Conservation (phyloP, 139 green algal genomes). For the Chlamydomonas asymmetrica region DNA sequence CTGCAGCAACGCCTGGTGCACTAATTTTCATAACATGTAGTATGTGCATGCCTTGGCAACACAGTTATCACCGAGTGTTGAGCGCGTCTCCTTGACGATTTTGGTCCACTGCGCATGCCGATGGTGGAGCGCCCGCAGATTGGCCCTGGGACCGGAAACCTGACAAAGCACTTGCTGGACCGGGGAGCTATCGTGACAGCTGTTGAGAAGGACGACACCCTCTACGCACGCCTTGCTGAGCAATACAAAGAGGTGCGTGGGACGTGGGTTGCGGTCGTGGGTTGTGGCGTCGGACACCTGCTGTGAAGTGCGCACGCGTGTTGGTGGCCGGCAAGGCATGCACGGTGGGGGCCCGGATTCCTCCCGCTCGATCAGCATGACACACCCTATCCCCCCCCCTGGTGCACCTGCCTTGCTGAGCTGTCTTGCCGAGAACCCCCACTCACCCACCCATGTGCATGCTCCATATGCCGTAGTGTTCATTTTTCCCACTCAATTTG, state of each 20-base stretch:
- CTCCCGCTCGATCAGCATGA: not conserved
- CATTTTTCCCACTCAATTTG: no score
- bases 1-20: no score
- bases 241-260: slow-evolving; percentile 39
- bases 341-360: not conserved
- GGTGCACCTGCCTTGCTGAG: not conserved
- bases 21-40: no score
- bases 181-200: slow-evolving; percentile 72
- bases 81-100: no score
- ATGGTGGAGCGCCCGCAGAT: no score
- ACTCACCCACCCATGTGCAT: not conserved
- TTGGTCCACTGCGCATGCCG: no score
- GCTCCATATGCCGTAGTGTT: not conserved
- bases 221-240: slow-evolving; percentile 41
- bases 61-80: no score
- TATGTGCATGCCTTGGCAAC: no score
- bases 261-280: no score
- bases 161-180: slow-evolving; percentile 81
- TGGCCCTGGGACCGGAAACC: slow-evolving; percentile 84
- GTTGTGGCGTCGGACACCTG: no score
- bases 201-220: slow-evolving; percentile 92
- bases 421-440: not conserved
- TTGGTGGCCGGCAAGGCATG: no score
- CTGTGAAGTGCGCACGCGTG: no score
- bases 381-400: not conserved